Conservation (phyloP, 306 rosid genomes). For the Fagus sylvatica region DNA sequence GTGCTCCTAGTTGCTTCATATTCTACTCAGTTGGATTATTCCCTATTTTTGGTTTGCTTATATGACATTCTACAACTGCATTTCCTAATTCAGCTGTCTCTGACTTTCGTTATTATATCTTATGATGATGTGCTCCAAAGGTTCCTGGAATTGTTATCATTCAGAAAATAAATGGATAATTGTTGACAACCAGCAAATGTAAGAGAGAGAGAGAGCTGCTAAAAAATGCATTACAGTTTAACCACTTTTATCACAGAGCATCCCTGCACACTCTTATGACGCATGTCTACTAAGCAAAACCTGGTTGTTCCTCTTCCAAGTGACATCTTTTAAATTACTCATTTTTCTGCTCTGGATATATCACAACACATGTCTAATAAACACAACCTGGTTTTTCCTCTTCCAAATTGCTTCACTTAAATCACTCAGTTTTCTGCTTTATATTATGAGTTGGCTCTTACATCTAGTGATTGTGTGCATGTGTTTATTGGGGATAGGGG, state of each 20-base stretch:
- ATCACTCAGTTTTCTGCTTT: neutral
- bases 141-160: neutral
- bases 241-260: neutral
- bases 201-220: too few species aligned
- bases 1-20: neutral
- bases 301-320: neutral
- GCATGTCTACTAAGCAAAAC: neutral
- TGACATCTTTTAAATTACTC: neutral
- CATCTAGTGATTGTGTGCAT: neutral
- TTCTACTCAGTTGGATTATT: neutral
- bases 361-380: neutral
- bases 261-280: neutral
- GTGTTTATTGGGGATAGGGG: neutral
- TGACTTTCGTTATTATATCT: neutral
- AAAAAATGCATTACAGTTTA: too few species aligned
- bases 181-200: too few species aligned
- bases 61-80: neutral
- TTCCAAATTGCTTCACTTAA: neutral
- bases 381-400: neutral
- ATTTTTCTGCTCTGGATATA: neutral
- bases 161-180: too few species aligned
- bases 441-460: neutral
- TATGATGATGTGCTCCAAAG: neutral
- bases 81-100: neutral
- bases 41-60: neutral